Evolutionary conservation across 352 stramenopile species (phyloP).

Genomic region (Pythium sukuiense): DNA sequence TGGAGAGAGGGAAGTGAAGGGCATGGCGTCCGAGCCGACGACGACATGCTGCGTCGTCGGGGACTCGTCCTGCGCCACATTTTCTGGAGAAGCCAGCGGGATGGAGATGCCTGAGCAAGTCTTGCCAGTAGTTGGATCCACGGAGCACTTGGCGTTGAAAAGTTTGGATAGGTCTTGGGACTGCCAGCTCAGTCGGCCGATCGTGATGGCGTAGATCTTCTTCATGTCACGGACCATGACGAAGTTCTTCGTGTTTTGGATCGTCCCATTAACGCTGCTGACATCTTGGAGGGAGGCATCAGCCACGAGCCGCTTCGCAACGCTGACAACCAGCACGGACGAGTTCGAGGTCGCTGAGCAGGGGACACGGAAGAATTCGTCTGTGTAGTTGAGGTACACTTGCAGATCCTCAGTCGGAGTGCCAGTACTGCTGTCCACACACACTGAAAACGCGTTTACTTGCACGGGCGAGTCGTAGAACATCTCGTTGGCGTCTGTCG

Average conservation of each 20-base stretch:
- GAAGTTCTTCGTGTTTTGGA: neutral
- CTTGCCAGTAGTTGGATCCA: neutral
- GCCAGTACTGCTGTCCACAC: conserved; percentile 6
- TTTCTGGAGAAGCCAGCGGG: neutral
- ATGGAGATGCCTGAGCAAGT: conserved; percentile 3
- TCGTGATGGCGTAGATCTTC: conserved; percentile 26
- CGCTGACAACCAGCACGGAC: conserved; percentile 15
- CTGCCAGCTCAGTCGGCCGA: conserved; percentile 22
- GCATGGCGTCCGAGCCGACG: neutral
- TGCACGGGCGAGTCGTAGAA: conserved; percentile 6
- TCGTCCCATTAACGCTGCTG: neutral
- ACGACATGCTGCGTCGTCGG: neutral
- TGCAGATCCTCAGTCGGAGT: conserved; percentile 1
- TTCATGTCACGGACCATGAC: conserved; percentile 12
- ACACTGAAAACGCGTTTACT: conserved; percentile 14
- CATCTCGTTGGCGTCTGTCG: neutral
- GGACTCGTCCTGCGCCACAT: neutral
- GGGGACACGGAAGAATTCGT: neutral
- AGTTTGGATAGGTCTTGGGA: conserved; percentile 8
- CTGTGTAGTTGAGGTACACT: neutral
- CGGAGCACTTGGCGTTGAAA: conserved; percentile 5
- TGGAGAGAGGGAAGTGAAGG: neutral
- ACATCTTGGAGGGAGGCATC: conserved; percentile 4
- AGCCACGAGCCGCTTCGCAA: conserved; percentile 13
- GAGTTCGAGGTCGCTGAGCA: neutral